phyloP scores from a whole-genome alignment of 495 filamentous ascomycete genomes.

The Clavariopsis aquatica region DNA sequence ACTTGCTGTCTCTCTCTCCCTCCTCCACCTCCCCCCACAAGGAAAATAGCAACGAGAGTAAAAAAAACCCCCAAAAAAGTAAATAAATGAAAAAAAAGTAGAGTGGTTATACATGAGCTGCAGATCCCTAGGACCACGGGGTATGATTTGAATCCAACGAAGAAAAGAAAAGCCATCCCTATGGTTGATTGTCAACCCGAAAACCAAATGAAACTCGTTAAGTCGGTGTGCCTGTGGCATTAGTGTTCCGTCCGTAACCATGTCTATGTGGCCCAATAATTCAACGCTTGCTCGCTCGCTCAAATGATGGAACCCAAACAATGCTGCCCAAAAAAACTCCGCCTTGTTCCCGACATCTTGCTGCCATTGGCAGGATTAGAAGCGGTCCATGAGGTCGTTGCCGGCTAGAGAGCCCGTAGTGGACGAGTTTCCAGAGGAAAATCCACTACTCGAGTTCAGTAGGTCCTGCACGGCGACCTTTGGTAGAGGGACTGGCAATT shows the following conservation, averaged over 20 bases:
- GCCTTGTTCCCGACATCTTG: constrained; percentile 26
- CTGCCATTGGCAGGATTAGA: constrained; percentile 15
- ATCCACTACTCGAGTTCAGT: constrained; percentile 63
- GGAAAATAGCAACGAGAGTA: not conserved
- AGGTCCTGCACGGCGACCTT: constrained; percentile 90
- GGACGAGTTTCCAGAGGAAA: constrained; percentile 57
- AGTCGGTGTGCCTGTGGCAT: constrained; percentile 4
- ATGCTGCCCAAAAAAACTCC: constrained; percentile 35
- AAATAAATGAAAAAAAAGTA: constrained; percentile 16
- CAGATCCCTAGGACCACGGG: constrained; percentile 33
- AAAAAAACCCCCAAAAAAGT: too few species aligned
- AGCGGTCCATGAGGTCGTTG: constrained; percentile 39
- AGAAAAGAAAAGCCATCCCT: constrained; percentile 31
- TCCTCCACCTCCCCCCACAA: not conserved
- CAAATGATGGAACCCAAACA: constrained; percentile 24
- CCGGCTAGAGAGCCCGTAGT: constrained; percentile 51
- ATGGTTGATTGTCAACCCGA: not conserved
- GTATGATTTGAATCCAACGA: constrained; percentile 34
- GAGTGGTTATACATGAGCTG: constrained; percentile 33
- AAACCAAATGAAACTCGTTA: constrained; percentile 33
- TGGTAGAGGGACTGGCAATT: constrained; percentile 89
- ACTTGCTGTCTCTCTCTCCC: too few species aligned
- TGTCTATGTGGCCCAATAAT: constrained; percentile 16
- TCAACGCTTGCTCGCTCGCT: constrained; percentile 29
- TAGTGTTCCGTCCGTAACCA: constrained; percentile 17